Percentiles rank a stretch among this genome's conserved stretches.
phyloP scores from a whole-genome alignment of 176 grass and related monocot genomes.

The Zea luxurians region DNA sequence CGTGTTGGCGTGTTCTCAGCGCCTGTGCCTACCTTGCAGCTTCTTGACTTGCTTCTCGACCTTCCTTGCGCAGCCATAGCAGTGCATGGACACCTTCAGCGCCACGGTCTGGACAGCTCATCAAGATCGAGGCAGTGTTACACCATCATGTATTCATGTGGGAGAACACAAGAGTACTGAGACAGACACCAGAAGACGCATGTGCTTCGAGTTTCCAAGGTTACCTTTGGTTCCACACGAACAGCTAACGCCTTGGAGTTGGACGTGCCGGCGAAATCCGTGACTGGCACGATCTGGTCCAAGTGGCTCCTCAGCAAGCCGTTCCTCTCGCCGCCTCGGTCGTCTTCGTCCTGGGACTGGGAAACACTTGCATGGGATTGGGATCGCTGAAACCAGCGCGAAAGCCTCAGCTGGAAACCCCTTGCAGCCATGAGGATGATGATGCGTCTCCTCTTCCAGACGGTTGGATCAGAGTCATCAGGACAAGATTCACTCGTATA shows the following conservation, averaged over 20 bases:
- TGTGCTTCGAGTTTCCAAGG: neutral
- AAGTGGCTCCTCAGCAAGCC: conserved; percentile 61
- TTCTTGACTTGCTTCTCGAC: conserved; percentile 87
- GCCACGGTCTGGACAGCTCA: conserved; percentile 58
- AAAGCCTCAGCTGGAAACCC: conserved; percentile 41
- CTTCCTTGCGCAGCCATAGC: conserved; percentile 84
- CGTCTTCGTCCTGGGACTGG: conserved; percentile 34
- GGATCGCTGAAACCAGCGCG: conserved; percentile 43
- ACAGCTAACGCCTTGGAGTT: conserved; percentile 47
- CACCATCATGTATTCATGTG: too few species aligned
- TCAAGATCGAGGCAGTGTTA: neutral
- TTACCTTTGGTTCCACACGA: conserved; percentile 60
- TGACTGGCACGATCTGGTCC: conserved; percentile 65
- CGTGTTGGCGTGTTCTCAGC: neutral
- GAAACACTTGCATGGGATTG: too few species aligned
- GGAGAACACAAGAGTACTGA: too few species aligned
- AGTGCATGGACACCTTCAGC: conserved; percentile 90
- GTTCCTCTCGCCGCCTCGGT: conserved; percentile 47
- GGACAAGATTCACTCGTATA: too few species aligned
- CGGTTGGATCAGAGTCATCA: too few species aligned
- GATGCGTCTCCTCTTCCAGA: too few species aligned
- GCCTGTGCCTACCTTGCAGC: conserved; percentile 60
- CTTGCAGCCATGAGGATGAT: neutral
- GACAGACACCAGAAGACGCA: neutral
- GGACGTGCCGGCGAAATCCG: conserved; percentile 3